These are phyloP conservation scores for Brettanomyces custersianus DNA, from an alignment of 805 yeast genomes.

Conservation along the genomic window DNA sequence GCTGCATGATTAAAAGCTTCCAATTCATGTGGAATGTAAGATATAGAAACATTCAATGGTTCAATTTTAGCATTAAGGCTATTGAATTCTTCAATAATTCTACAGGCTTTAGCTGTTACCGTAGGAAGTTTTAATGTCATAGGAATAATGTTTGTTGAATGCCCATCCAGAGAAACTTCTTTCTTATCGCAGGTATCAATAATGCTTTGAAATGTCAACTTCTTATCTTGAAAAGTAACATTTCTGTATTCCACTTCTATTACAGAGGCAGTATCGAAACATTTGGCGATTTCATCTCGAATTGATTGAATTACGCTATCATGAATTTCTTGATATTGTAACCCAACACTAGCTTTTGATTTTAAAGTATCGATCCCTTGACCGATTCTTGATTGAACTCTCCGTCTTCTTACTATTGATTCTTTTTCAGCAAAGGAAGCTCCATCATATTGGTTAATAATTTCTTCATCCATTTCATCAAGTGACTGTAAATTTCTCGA, in stretches of 20 bases:
- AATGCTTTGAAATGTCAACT: constrained; percentile 3
- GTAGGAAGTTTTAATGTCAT: too few species aligned
- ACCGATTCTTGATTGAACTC: too few species aligned
- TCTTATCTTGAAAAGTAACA: background rate
- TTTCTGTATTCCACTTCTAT: background rate
- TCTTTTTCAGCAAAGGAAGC: too few species aligned
- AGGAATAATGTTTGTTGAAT: too few species aligned
- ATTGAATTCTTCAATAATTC: constrained; percentile 28
- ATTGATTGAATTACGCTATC: constrained; percentile 33
- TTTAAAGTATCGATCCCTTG: constrained; percentile 21
- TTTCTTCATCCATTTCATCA: constrained; percentile 26
- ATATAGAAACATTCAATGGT: constrained; percentile 45
- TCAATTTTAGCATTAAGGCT: constrained; percentile 32
- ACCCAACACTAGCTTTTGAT: constrained; percentile 28
- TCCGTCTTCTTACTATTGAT: too few species aligned
- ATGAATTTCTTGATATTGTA: constrained; percentile 36
- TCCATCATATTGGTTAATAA: too few species aligned
- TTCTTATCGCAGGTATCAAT: constrained; percentile 1
- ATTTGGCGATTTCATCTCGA: constrained; percentile 23
- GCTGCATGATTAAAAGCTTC: constrained; percentile 31
- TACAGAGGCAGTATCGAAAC: constrained; percentile 1
- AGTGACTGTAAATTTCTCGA: constrained; percentile 23
- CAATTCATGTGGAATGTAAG: constrained; percentile 41
- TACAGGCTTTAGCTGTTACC: too few species aligned
- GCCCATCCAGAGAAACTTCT: too few species aligned